phyloP scores from a whole-genome alignment of 169 alveolate genomes.

The Plasmodium reichenowi region DNA sequence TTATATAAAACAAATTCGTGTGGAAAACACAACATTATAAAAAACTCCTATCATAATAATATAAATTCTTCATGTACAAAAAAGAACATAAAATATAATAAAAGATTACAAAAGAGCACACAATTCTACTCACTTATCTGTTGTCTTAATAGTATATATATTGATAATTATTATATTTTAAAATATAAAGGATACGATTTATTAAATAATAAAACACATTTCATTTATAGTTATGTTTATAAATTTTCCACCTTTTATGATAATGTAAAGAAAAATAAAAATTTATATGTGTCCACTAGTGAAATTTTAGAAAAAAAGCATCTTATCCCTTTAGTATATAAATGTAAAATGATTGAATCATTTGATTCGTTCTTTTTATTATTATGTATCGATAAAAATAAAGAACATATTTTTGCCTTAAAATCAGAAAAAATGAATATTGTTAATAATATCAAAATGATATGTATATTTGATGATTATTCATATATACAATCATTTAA shows the following conservation, averaged over 20 bases:
- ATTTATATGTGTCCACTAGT: slow-evolving; percentile 20
- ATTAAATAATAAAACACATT: slow-evolving; percentile 44
- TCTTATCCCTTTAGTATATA: slow-evolving; percentile 39
- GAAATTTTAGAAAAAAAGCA: slow-evolving; percentile 51
- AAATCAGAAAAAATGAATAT: slow-evolving; percentile 56
- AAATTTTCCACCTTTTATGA: slow-evolving; percentile 59
- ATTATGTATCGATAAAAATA: slow-evolving; percentile 44
- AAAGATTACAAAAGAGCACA: neutral
- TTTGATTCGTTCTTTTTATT: slow-evolving; percentile 69
- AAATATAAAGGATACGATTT: slow-evolving; percentile 30
- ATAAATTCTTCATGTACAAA: no score
- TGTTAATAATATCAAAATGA: slow-evolving; percentile 59
- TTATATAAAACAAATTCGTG: neutral
- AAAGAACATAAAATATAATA: neutral
- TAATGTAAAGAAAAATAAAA: slow-evolving; percentile 24
- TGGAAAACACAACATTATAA: neutral
- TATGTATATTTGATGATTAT: slow-evolving; percentile 64
- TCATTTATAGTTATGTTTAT: slow-evolving; percentile 37
- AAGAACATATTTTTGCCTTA: slow-evolving; percentile 41
- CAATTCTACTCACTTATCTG: slow-evolving; percentile 36
- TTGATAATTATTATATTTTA: slow-evolving; percentile 54
- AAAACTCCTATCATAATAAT: neutral
- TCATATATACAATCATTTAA: neutral
- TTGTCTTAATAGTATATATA: slow-evolving; percentile 73
- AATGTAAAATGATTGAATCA: slow-evolving; percentile 40